phyloP scores from a whole-genome alignment of 805 yeast genomes.

The Kluyveromyces nonfermentans region DNA sequence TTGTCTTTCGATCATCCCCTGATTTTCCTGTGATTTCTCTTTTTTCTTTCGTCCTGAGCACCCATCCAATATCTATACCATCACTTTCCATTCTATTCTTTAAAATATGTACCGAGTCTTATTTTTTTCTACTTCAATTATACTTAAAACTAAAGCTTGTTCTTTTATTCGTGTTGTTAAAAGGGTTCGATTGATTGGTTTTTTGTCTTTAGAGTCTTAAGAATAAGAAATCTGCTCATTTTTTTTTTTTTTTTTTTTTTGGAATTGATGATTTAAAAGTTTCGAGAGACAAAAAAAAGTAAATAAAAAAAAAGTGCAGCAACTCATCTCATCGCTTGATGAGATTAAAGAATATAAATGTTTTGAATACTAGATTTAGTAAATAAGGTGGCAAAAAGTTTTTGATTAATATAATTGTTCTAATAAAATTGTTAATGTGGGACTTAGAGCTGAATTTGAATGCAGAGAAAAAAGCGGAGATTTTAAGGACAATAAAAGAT shows the following conservation, averaged over 20 bases:
- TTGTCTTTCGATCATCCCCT: background rate
- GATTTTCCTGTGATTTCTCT: background rate
- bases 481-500: constrained; percentile 6
- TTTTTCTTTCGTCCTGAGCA: constrained; percentile 14
- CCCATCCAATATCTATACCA: constrained; percentile 23
- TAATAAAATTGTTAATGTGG: too few relatives aligned
- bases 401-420: too few relatives aligned
- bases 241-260: too few relatives aligned
- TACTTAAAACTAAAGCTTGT: too few relatives aligned
- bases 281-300: background rate
- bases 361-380: too few relatives aligned
- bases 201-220: background rate
- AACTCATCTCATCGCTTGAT: background rate
- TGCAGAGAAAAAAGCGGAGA: background rate
- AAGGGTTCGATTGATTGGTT: background rate
- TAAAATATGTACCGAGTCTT: background rate
- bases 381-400: too few relatives aligned
- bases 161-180: background rate
- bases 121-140: too few relatives aligned
- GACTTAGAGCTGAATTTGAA: background rate
- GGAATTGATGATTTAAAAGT: background rate
- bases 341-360: too few relatives aligned
- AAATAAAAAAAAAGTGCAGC: background rate
- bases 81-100: background rate
- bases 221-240: background rate